A percentile compares a stretch with the other conserved stretches of the same genome.
Conservation (phyloP, 139 green algal species). For the Edaphochlamys debaryana region DNA sequence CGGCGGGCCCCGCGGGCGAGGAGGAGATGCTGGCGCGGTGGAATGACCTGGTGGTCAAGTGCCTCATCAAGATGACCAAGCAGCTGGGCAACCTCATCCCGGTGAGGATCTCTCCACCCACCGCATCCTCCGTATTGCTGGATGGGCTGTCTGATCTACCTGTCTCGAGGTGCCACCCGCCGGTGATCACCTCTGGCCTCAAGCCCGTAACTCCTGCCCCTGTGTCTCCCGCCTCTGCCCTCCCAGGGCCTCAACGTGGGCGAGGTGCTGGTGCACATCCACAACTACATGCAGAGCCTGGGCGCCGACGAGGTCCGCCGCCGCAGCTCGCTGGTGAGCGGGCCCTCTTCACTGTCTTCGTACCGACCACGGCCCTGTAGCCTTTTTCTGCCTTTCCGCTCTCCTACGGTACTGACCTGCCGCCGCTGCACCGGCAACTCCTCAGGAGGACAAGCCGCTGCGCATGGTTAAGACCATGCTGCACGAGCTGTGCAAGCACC, state of each 20-base stretch:
- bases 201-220: too few species aligned
- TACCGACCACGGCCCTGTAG: too few species aligned
- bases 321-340: conserved; percentile 55
- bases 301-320: conserved; percentile 89
- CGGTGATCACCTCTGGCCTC: too few species aligned
- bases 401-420: too few species aligned
- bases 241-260: conserved; percentile 81
- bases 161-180: too few species aligned
- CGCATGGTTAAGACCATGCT: conserved; percentile 98
- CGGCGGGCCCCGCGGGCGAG: not conserved
- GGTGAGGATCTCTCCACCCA: too few species aligned
- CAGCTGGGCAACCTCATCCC: conserved; percentile 60
- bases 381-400: too few species aligned
- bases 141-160: too few species aligned
- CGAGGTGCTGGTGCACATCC: conserved; percentile 83
- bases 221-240: not conserved
- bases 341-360: too few species aligned
- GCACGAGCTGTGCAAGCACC: conserved; percentile 85
- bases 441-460: conserved; percentile 94
- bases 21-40: conserved; percentile 57
- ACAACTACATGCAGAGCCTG: conserved; percentile 91
- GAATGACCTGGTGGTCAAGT: conserved; percentile 94
- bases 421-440: too few species aligned
- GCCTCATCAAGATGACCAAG: conserved; percentile 97
- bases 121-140: too few species aligned